These are phyloP conservation scores for Linderina pennispora DNA, from an alignment of 192 early-diverging fungal species.

Conservation along the genomic window DNA sequence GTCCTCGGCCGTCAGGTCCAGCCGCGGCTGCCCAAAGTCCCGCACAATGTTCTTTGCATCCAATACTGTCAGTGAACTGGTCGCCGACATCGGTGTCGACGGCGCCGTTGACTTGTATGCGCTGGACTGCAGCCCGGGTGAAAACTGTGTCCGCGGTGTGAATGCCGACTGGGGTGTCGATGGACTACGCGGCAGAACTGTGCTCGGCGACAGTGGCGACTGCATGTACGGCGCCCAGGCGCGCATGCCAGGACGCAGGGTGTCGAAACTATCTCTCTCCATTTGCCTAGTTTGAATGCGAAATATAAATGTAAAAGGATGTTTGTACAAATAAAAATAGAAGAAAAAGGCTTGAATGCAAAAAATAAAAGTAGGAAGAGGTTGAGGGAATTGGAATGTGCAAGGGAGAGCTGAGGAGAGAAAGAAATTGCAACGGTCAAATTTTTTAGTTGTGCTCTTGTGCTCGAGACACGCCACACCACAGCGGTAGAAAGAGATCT, in stretches of 20 bases:
- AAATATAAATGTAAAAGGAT: too few species aligned
- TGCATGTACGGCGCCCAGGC: background rate
- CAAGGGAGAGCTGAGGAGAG: too few species aligned
- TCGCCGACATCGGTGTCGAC: background rate
- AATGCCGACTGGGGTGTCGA: background rate
- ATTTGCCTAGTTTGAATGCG: too few species aligned
- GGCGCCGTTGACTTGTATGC: background rate
- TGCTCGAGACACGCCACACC: too few species aligned
- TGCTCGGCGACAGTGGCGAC: background rate
- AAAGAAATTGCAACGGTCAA: too few species aligned
- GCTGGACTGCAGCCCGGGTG: background rate
- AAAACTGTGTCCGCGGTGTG: background rate
- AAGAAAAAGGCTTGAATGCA: too few species aligned
- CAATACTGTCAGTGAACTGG: conserved; percentile 44
- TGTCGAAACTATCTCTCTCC: background rate
- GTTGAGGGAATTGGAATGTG: too few species aligned
- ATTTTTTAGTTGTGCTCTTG: too few species aligned
- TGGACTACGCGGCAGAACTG: background rate
- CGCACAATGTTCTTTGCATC: conserved; percentile 41
- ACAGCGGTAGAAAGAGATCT: too few species aligned
- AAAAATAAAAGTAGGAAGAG: too few species aligned
- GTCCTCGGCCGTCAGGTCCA: conserved; percentile 39
- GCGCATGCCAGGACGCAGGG: background rate
- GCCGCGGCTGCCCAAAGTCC: conserved; percentile 23
- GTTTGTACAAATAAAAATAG: too few species aligned